Percentiles rank a stretch among this genome's conserved stretches.
These are phyloP conservation scores for Yamadazyma conglobata DNA, from an alignment of 1,139 yeast genomes.

Conservation along the genomic window DNA sequence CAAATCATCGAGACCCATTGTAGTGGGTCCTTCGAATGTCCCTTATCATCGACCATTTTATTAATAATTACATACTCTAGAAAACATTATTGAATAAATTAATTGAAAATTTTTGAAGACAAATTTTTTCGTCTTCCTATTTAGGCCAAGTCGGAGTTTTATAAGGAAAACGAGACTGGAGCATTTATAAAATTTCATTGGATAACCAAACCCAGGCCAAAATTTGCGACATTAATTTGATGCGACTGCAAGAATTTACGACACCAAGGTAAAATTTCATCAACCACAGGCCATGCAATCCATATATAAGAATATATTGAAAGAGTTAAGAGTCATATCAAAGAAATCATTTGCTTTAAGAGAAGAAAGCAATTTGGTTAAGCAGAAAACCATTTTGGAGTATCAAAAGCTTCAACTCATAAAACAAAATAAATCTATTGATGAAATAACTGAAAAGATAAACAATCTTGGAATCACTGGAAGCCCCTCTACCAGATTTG, in stretches of 20 bases:
- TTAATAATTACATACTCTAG: conserved; percentile 12
- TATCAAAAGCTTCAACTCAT: conserved; percentile 53
- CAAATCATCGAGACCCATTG: too few relatives aligned
- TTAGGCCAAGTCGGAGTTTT: conserved; percentile 7
- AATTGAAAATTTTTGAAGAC: conserved; percentile 9
- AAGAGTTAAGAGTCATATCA: conserved; percentile 46
- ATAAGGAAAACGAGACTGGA: conserved; percentile 1
- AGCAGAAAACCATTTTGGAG: conserved; percentile 48
- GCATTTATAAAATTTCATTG: conserved; percentile 6
- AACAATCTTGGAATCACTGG: conserved; percentile 19
- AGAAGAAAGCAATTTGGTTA: conserved; percentile 43
- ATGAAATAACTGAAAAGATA: conserved; percentile 31
- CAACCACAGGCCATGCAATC: conserved; percentile 10
- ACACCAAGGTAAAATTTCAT: too few relatives aligned
- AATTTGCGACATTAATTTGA: conserved; percentile 1
- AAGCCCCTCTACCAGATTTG: conserved; percentile 13
- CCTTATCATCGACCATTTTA: too few relatives aligned
- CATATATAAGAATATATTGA: conserved; percentile 23
- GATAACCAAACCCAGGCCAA: conserved; percentile 4
- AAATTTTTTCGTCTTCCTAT: conserved; percentile 2
- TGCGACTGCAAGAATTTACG: too few relatives aligned
- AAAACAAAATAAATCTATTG: conserved; percentile 35
- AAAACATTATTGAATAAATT: conserved; percentile 6
- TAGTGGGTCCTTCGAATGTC: too few relatives aligned
- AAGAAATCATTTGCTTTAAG: conserved; percentile 42